These are phyloP conservation scores for Neonothopanus nambi DNA, from an alignment of 1,284 basidiomycete species.

Conservation along the genomic window DNA sequence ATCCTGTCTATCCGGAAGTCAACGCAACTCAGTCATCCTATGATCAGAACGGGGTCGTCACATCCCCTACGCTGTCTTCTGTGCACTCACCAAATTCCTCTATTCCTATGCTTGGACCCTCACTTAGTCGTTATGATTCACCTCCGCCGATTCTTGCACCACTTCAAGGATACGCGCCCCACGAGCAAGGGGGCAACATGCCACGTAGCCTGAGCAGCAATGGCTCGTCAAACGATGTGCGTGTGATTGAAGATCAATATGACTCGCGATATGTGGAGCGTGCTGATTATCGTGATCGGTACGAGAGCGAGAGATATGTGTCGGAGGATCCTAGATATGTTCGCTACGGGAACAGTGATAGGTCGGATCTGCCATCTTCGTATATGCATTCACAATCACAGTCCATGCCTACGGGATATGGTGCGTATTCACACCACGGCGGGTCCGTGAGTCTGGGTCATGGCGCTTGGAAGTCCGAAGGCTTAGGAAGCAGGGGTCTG, in stretches of 20 bases:
- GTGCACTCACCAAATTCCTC: conserved; percentile 29
- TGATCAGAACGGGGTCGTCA: conserved; percentile 20
- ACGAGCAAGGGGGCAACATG: conserved; percentile 30
- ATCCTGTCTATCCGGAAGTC: conserved; percentile 41
- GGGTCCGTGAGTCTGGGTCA: conserved; percentile 29
- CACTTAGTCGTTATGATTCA: conserved; percentile 39
- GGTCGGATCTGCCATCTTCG: conserved; percentile 18
- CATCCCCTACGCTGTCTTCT: conserved; percentile 31
- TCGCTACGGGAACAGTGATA: background rate
- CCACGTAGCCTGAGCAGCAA: conserved; percentile 21
- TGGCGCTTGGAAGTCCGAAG: conserved; percentile 40
- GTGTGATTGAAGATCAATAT: conserved; percentile 12
- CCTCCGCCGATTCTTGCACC: conserved; percentile 58
- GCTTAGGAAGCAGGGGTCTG: conserved; percentile 25
- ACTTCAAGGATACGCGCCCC: conserved; percentile 44
- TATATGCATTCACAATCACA: conserved; percentile 42
- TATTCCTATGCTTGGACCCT: conserved; percentile 17
- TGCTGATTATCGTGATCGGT: conserved; percentile 18
- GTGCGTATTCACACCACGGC: conserved; percentile 25
- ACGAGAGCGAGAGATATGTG: conserved; percentile 1
- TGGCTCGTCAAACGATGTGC: background rate
- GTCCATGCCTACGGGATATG: conserved; percentile 35
- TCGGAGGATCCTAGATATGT: conserved; percentile 6
- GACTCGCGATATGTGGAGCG: conserved; percentile 20
- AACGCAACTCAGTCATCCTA: conserved; percentile 34